Evolutionary conservation across 257 asterid species (phyloP), one percentile per base, ranked within the genome.

Genomic region (Voacanga thouarsii): DNA sequence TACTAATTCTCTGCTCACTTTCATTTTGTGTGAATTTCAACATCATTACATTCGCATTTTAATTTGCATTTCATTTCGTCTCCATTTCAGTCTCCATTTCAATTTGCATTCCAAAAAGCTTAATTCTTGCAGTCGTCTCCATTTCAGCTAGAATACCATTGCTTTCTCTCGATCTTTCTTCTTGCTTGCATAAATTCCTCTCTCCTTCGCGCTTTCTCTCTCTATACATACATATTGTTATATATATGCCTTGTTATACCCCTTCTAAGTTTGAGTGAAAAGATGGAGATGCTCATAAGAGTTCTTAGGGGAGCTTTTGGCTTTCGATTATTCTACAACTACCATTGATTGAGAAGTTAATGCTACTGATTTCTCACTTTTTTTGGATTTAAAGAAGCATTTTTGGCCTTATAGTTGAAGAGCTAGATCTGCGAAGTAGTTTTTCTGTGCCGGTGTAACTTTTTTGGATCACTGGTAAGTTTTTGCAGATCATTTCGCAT

Each of bases 161-260:
- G 53, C 67, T 77, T 67, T 65, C 65, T 51, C 66, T 77, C 18
- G 44, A 53, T 63, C 80, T 71, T 75, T 85, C 85, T 71, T 79
- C 75, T 80, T 55, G 16, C 80, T 71, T 77, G 74, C 68, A 75
- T 78, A 72, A 50, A 37, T 61, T 55, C 69, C 88, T 77, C 84
- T 61, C 72, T 43, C 83, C 71, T 81, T 77, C 83, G 63, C 80
- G 61, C 89, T 86, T 81, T 85, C 76, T 85, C 82, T 85, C 88
- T 76, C 86, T 77, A 72, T 53, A 53, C 53, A 30, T 33, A 60
- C 10, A 56, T 45, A 57, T 61, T 77, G 43, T 24, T 51, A 7
- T 23, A 19, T 18, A 7, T 37, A 6, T 51, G 10, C 43, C 26
- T 18, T 18, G 45, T 55, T 59, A 3, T 23, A 26, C 16, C 2